A percentile compares a stretch with the other conserved stretches of the same genome.
Conservation (phyloP, 176 grass and related monocot genomes). For the Lolium multiflorum region DNA sequence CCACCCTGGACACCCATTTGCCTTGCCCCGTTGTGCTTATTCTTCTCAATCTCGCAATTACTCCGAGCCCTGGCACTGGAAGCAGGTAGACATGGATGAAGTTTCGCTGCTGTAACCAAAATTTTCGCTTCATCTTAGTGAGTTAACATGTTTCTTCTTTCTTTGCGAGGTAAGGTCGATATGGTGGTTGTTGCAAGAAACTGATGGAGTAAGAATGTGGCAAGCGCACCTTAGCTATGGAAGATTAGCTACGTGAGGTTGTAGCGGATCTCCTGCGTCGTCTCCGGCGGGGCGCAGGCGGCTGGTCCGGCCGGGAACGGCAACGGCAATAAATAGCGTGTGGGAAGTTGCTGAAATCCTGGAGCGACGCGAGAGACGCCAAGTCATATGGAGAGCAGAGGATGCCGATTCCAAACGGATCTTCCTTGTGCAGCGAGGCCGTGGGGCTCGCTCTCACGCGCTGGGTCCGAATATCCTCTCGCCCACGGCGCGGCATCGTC, state of each 20-base stretch:
- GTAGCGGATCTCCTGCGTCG: background rate
- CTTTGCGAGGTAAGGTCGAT: background rate
- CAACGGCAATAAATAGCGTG: conserved; percentile 35
- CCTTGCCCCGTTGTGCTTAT: background rate
- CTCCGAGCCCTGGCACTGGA: background rate
- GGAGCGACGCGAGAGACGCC: conserved; percentile 23
- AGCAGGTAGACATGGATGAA: background rate
- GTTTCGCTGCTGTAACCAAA: background rate
- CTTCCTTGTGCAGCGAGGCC: conserved; percentile 35
- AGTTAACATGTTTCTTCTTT: background rate
- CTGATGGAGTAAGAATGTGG: background rate
- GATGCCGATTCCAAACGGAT: conserved; percentile 84
- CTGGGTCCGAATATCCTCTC: conserved; percentile 49
- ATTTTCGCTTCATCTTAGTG: background rate
- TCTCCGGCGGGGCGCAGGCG: conserved; percentile 16
- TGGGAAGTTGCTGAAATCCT: background rate
- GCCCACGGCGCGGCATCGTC: background rate
- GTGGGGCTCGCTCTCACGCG: background rate
- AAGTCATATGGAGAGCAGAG: conserved; percentile 51
- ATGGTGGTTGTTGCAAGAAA: background rate
- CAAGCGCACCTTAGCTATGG: conserved; percentile 3
- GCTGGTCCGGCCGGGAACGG: conserved; percentile 11
- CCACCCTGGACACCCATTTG: conserved; percentile 53
- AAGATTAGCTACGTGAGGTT: background rate
- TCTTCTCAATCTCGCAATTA: background rate